Evolutionary conservation across 257 asterid species (phyloP).

Genomic region (Salvia rosmarinus): DNA sequence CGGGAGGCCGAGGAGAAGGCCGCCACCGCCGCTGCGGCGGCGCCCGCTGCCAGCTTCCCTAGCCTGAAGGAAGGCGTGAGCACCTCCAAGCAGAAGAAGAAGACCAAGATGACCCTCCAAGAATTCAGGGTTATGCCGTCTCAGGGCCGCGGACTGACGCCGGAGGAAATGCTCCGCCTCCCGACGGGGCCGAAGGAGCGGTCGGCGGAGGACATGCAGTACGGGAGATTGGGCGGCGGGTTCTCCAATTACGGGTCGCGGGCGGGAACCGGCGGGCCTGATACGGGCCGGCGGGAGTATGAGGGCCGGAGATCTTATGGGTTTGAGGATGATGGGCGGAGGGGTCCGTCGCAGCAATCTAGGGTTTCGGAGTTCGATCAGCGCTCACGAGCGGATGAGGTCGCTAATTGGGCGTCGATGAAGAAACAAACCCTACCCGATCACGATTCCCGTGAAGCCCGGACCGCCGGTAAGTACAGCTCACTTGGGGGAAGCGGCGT

Average conservation of each 20-base stretch:
- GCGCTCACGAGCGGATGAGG: constrained; percentile 88
- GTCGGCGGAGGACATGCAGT: constrained; percentile 69
- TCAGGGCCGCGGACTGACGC: constrained; percentile 55
- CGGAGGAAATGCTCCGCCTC: constrained; percentile 72
- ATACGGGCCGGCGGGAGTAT: constrained; percentile 51
- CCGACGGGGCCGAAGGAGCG: constrained; percentile 97
- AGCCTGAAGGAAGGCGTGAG: constrained; percentile 64
- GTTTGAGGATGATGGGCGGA: constrained; percentile 62
- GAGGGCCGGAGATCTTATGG: constrained; percentile 70
- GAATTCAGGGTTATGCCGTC: constrained; percentile 58
- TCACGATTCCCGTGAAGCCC: constrained; percentile 36
- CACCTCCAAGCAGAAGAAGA: constrained; percentile 72
- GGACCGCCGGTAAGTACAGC: constrained; percentile 51
- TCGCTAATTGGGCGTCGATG: constrained; percentile 79
- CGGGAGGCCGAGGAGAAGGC: constrained; percentile 62
- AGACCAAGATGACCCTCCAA: constrained; percentile 77
- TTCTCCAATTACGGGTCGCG: constrained; percentile 72
- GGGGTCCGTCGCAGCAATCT: constrained; percentile 48
- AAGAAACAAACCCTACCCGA: constrained; percentile 63
- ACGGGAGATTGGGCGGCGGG: constrained; percentile 81
- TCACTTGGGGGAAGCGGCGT: constrained; percentile 75
- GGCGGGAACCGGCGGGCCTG: constrained; percentile 40
- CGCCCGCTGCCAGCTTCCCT: constrained; percentile 56
- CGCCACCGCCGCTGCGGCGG: constrained; percentile 59
- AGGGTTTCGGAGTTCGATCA: constrained; percentile 72